Percentiles rank a stretch among this genome's conserved stretches.
Evolutionary conservation across 371 early-diverging fungal genomes (phyloP).

Genomic region (Actinomortierella wolfii): DNA sequence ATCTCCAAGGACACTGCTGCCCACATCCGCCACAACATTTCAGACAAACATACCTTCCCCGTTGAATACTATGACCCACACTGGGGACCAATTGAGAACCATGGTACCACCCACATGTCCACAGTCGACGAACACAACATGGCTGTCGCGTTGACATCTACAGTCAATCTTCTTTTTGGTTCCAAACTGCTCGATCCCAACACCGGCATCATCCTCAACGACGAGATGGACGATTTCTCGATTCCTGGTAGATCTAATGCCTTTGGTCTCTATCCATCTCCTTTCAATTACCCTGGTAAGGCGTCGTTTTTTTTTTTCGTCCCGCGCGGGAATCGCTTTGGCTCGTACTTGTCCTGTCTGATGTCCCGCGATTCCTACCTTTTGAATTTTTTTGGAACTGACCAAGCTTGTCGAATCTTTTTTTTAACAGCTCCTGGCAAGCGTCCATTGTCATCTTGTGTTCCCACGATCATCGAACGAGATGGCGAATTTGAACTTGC

Average conservation of each 20-base stretch:
- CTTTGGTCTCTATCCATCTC: constrained; percentile 86
- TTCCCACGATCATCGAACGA: constrained; percentile 85
- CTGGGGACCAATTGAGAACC: constrained; percentile 80
- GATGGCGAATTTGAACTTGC: constrained; percentile 75
- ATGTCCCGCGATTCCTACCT: no score
- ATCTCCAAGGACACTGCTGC: constrained; percentile 73
- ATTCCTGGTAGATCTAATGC: constrained; percentile 84
- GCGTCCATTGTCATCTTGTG: constrained; percentile 91
- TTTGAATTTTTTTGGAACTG: no score
- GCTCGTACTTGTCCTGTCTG: background rate
- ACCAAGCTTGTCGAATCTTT: background rate
- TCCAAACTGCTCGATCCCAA: constrained; percentile 88
- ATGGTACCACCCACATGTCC: constrained; percentile 98
- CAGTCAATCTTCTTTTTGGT: constrained; percentile 96
- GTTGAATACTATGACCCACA: constrained; percentile 78
- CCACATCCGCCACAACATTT: constrained; percentile 69
- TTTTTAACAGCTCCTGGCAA: constrained; percentile 73
- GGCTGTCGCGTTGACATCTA: constrained; percentile 92
- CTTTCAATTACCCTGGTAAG: constrained; percentile 79
- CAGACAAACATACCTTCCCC: constrained; percentile 57
- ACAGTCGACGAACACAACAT: constrained; percentile 86
- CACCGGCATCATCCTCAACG: constrained; percentile 98
- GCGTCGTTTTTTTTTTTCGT: background rate
- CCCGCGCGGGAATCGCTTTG: background rate
- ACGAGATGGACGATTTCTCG: constrained; percentile 99